These are phyloP conservation scores for Hymenoscyphus fraxineus DNA, from an alignment of 2,329 filamentous ascomycete genomes.

Conservation along the genomic window DNA sequence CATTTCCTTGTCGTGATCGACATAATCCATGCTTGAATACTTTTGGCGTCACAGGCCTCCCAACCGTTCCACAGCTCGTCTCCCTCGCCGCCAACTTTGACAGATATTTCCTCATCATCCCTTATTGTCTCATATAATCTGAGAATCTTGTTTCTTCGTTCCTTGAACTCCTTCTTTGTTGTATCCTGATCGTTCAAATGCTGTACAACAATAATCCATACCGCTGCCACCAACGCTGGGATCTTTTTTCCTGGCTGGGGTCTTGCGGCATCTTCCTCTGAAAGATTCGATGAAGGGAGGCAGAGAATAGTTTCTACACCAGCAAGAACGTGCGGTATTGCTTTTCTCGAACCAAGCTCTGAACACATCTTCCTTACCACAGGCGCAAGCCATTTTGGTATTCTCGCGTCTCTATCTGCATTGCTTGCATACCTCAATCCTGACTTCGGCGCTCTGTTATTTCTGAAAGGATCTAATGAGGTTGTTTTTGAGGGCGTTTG, in stretches of 20 bases:
- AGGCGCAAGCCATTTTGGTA: constrained; percentile 66
- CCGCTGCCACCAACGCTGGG: constrained; percentile 53
- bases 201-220: constrained; percentile 58
- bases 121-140: constrained; percentile 39
- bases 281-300: constrained; percentile 24
- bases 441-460: constrained; percentile 28
- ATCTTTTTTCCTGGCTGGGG: constrained; percentile 38
- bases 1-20: constrained; percentile 48
- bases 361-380: constrained; percentile 63
- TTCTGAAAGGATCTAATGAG: constrained; percentile 38
- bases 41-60: constrained; percentile 45
- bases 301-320: constrained; percentile 57
- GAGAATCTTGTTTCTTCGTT: constrained; percentile 46
- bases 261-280: constrained; percentile 2
- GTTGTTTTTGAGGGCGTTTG: constrained; percentile 46
- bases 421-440: constrained; percentile 23
- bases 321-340: constrained; percentile 70
- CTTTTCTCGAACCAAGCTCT: constrained; percentile 54
- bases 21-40: constrained; percentile 60
- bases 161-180: constrained; percentile 43
- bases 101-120: constrained; percentile 39
- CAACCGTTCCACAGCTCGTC: constrained; percentile 50
- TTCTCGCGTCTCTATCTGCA: constrained; percentile 23
- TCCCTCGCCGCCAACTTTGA: constrained; percentile 44
- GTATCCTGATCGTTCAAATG: constrained; percentile 39